A percentile compares a stretch with the other conserved stretches of the same genome.
These are phyloP conservation scores for Crithidia sp. DNA, from an alignment of 208 protist genomes.

Conservation along the genomic window DNA sequence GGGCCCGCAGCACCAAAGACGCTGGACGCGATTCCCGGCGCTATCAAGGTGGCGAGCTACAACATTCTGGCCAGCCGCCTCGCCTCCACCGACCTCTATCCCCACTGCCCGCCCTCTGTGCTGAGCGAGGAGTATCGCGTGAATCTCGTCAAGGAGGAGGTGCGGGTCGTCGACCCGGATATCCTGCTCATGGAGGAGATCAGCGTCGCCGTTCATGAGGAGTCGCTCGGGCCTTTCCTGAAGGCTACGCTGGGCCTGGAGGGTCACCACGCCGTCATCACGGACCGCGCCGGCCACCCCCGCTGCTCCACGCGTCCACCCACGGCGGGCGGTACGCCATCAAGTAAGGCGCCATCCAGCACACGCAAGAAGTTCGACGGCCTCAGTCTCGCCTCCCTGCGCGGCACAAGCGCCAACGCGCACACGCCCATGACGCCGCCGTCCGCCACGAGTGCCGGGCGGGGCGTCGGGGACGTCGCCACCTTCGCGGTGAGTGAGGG, in stretches of 20 bases:
- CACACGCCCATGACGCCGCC: background rate
- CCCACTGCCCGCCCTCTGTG: constrained; percentile 56
- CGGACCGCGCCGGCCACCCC: constrained; percentile 53
- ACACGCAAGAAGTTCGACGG: constrained; percentile 20
- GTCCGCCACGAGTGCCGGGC: background rate
- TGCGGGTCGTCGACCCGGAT: constrained; percentile 52
- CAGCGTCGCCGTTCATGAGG: constrained; percentile 69
- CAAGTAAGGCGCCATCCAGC: constrained; percentile 11
- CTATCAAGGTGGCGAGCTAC: constrained; percentile 74
- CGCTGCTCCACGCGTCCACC: constrained; percentile 32
- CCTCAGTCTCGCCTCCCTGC: constrained; percentile 3
- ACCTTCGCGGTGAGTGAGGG: background rate
- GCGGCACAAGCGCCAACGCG: background rate
- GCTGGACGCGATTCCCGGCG: constrained; percentile 23
- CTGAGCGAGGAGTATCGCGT: constrained; percentile 82
- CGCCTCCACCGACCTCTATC: constrained; percentile 76
- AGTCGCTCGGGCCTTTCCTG: constrained; percentile 62
- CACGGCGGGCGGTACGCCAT: background rate
- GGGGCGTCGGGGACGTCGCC: background rate
- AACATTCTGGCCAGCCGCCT: constrained; percentile 84
- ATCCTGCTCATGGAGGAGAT: constrained; percentile 80
- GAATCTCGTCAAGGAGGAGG: constrained; percentile 66
- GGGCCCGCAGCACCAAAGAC: background rate
- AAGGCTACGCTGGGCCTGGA: constrained; percentile 46
- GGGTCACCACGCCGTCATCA: constrained; percentile 80